phyloP scores from a whole-genome alignment of 805 yeast genomes.

The Saccharomycopsis olivae region DNA sequence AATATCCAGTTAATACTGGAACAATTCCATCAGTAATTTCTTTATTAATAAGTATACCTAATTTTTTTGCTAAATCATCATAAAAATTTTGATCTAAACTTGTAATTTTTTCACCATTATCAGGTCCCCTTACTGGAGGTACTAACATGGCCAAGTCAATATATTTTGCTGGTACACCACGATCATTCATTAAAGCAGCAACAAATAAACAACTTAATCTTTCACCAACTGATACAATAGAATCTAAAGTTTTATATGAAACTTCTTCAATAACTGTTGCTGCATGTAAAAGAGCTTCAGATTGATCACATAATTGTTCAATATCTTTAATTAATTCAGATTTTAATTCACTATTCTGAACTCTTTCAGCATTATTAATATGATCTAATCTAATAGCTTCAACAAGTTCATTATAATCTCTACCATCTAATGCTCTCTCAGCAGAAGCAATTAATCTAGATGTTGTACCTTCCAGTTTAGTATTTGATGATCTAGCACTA shows the following conservation, averaged over 20 bases:
- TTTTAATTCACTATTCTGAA: slow-evolving; percentile 38
- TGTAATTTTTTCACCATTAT: slow-evolving; percentile 34
- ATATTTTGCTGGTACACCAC: slow-evolving; percentile 67
- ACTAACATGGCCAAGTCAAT: slow-evolving; percentile 70
- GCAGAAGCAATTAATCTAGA: slow-evolving; percentile 79
- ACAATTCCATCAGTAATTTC: slow-evolving; percentile 32
- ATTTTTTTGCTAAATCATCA: slow-evolving; percentile 38
- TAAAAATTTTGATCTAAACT: slow-evolving; percentile 65
- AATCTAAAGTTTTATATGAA: slow-evolving; percentile 76
- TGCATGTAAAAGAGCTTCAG: slow-evolving; percentile 67
- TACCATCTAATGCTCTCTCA: slow-evolving; percentile 56
- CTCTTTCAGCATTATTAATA: slow-evolving; percentile 54
- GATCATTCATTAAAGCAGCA: slow-evolving; percentile 75
- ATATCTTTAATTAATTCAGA: slow-evolving; percentile 49
- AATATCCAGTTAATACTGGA: slow-evolving; percentile 93
- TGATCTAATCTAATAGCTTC: slow-evolving; percentile 73
- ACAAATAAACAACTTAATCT: slow-evolving; percentile 84
- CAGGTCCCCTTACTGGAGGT: slow-evolving; percentile 31
- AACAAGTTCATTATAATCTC: slow-evolving; percentile 48
- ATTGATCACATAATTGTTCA: slow-evolving; percentile 52
- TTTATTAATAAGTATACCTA: slow-evolving; percentile 39
- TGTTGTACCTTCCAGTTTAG: slow-evolving; percentile 94
- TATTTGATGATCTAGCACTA: slow-evolving; percentile 84
- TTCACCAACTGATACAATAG: slow-evolving; percentile 90
- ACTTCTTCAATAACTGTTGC: slow-evolving; percentile 89